Base-by-base conservation (phyloP, 306 rosid species). In the Glycyrrhiza uralensis region DNA sequence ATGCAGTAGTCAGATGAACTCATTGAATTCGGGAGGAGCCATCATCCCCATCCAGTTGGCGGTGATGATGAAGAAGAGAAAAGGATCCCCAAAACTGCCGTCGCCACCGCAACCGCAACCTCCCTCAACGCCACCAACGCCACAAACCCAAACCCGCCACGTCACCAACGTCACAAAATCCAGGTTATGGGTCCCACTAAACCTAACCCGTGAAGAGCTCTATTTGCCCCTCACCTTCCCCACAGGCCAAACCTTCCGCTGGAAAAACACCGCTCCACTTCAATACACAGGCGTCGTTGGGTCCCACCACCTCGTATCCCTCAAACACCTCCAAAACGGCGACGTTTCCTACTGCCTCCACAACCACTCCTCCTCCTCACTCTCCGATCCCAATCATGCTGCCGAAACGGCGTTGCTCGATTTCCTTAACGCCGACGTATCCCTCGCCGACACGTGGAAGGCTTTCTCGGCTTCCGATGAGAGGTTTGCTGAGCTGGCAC, bases 171-270 rank as follows among this genome's bases (percentile, higher is more conserved):
- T 86, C 88, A 4, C 85, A 75, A 51, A 74, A 81, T 4, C 81
- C 82, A 79, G 86, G 83, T 59, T 26, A 18, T 93, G 98, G 98
- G 76, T 69, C 41, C 71, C 95, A 0, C 92, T 94, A 47, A 76
- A 85, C 32, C 72, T 94, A 15, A 4, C 76, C 76, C 81, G 51
- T 23, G 79, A 84, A 19, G 97, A 91, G 66, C 98, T 94, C 83
- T 91, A 78, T 12, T n/a, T 91, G 24, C 86, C 89, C 26, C 94
- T 89, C 86, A 93, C 96, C 35, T 93, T 93, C 86, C 98, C 97
- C 55, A 93, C 98, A 19, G 98, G 98, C 72, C 98, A 93, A 84
- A 91, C 97, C 76, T 93, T 93, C 91, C 81, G 96, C 28, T 91
- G 98, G 98, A 83, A 74, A 20, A 86, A 80, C 44, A 94, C 97